Evolutionary conservation across 495 filamentous ascomycete genomes (phyloP), one percentile per base, ranked within the genome.

Genomic region (Podospora fimiseda): DNA sequence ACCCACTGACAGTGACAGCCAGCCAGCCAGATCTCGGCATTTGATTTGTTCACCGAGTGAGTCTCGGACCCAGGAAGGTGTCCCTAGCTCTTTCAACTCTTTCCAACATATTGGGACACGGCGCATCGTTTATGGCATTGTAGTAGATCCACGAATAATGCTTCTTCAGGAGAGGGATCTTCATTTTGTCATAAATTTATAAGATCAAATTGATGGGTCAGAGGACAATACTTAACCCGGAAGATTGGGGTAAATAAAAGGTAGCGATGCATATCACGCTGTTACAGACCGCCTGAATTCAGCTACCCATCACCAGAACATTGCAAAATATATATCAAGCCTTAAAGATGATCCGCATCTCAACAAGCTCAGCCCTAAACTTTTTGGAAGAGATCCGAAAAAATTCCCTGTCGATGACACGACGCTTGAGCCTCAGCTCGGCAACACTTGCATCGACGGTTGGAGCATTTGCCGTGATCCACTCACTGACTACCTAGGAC

Each of bases 401-500:
- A 14, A 18, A 20, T 14, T 23, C 44, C 44, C 44, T 47, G 44
- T 18, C 44, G 44, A 47, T 47, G 44, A 30, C 23, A 27, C 44
- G 16, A 5, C 21, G 44, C 22, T 22, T 47, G 20, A 47, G 21
- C 44, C 9, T 47, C 44, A 22, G 27, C 44, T 47, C 44, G 44
- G 44, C 20, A 23, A 13, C 44, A 47, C 8, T 14, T n/a, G 23
- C 16, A 41, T 4, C 39, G 14, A 41, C n/a, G n/a, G n/a, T n/a
- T n/a, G n/a, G n/a, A 18, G 5, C 11, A 41, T n/a, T 23, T 47
- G 44, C 44, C 44, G 44, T 33, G 44, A 47, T 47, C 44, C 44
- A 47, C 44, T 23, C 27, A 6, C 11, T 33, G 5, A 33, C 6
- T 5, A 5, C 27, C 27, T 33, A 11, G 27, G 11, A 33, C 27